Evolutionary conservation across 495 filamentous ascomycete species (phyloP).

Genomic region (Elasticomyces elasticus): DNA sequence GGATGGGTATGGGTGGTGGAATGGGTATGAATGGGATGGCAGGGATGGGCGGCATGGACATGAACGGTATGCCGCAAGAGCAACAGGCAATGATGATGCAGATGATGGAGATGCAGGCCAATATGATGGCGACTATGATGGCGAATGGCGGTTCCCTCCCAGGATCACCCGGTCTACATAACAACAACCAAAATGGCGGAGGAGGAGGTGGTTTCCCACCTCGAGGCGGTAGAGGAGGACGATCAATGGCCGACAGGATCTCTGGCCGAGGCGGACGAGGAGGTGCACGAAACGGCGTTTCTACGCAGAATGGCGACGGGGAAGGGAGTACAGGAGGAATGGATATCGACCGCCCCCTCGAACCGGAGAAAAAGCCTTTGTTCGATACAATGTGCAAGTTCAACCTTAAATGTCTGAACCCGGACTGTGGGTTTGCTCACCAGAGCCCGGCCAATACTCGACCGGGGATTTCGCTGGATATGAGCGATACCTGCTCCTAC

Average conservation of each 20-base stretch:
- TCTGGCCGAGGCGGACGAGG: slow-evolving; percentile 29
- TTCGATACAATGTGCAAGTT: slow-evolving; percentile 61
- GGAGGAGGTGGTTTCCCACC: too few relatives aligned
- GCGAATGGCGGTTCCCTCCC: slow-evolving; percentile 27
- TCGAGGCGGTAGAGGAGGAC: slow-evolving; percentile 52
- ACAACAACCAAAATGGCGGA: too few relatives aligned
- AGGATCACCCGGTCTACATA: too few relatives aligned
- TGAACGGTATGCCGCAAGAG: slow-evolving; percentile 30
- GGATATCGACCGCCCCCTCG: slow-evolving; percentile 33
- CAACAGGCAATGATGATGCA: slow-evolving; percentile 68
- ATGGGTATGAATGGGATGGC: background rate
- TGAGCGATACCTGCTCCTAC: slow-evolving; percentile 69
- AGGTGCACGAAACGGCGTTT: slow-evolving; percentile 13
- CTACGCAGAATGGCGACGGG: slow-evolving; percentile 15
- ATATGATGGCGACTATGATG: slow-evolving; percentile 62
- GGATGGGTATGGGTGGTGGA: too few relatives aligned
- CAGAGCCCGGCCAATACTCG: slow-evolving; percentile 82
- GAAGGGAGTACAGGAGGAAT: slow-evolving; percentile 20
- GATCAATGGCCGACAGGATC: slow-evolving; percentile 64
- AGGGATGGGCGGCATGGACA: slow-evolving; percentile 35
- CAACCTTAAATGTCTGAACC: slow-evolving; percentile 76
- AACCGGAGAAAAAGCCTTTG: slow-evolving; percentile 33
- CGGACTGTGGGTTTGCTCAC: slow-evolving; percentile 85
- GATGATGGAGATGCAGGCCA: slow-evolving; percentile 72
- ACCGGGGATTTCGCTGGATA: slow-evolving; percentile 55